Evolutionary conservation across 345 rosid genomes (phyloP).

Genomic region (Firmiana major): DNA sequence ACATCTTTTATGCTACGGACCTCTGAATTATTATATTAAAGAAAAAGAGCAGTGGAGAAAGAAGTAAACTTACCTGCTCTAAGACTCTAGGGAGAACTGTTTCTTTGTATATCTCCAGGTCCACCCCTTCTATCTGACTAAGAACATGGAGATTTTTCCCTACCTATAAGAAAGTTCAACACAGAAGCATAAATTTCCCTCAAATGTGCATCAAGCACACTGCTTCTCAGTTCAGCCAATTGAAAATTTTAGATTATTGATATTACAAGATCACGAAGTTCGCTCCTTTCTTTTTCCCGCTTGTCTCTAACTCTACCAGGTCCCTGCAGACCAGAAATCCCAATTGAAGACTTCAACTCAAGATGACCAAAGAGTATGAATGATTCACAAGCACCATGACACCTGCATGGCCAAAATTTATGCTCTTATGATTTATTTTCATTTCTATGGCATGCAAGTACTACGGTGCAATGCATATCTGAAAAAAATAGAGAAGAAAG

Average conservation of each 20-base stretch:
- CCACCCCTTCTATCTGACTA: slow-evolving; percentile 90
- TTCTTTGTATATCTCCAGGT: slow-evolving; percentile 85
- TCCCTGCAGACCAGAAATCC: slow-evolving; percentile 94
- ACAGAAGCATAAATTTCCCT: slow-evolving; percentile 9
- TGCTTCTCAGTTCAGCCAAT: slow-evolving; percentile 9
- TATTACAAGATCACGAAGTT: slow-evolving; percentile 90
- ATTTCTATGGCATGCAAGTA: slow-evolving; percentile 73
- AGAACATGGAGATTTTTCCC: slow-evolving; percentile 94
- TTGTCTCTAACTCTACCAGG: slow-evolving; percentile 69
- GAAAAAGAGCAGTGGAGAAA: slow-evolving; percentile 6
- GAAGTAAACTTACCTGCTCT: slow-evolving; percentile 62
- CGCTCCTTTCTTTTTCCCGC: slow-evolving; percentile 89
- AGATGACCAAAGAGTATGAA: slow-evolving; percentile 85
- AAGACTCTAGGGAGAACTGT: slow-evolving; percentile 80
- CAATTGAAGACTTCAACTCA: slow-evolving; percentile 89
- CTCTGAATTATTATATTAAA: slow-evolving; percentile 4
- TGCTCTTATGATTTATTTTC: slow-evolving; percentile 53
- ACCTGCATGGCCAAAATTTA: slow-evolving; percentile 96
- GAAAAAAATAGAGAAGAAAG: slow-evolving; percentile 18
- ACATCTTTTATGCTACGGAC: background rate
- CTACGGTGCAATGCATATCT: slow-evolving; percentile 55
- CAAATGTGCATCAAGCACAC: background rate
- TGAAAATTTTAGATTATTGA: slow-evolving; percentile 26
- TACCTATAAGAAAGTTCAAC: slow-evolving; percentile 43
- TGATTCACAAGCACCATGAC: slow-evolving; percentile 83